Evolutionary conservation across 331 rosid genomes (phyloP).

Genomic region (Stylosanthes scabra): DNA sequence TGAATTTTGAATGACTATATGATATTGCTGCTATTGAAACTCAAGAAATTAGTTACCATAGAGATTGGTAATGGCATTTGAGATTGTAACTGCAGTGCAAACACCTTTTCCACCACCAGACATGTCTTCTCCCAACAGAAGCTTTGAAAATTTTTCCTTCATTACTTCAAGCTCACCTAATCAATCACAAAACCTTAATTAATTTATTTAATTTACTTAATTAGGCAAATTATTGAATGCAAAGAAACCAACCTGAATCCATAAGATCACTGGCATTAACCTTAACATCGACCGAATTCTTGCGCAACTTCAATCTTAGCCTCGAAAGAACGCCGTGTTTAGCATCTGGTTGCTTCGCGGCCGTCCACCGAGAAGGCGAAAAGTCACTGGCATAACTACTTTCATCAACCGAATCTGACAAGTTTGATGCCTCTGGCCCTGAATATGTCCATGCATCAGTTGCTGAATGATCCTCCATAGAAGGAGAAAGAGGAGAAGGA

Average conservation of each 20-base stretch:
- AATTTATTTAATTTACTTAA: background rate
- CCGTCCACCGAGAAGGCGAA: constrained; percentile 67
- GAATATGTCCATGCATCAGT: constrained; percentile 62
- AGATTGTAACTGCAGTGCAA: constrained; percentile 88
- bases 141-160: constrained; percentile 95
- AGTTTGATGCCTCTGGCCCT: constrained; percentile 65
- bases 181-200: background rate
- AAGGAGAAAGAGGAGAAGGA: constrained; percentile 48
- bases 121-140: constrained; percentile 96
- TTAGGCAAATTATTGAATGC: background rate
- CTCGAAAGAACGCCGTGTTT: constrained; percentile 51
- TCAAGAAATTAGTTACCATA: constrained; percentile 60
- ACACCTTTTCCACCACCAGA: constrained; percentile 99
- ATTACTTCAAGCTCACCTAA: constrained; percentile 73
- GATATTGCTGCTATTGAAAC: background rate
- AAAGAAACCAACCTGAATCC: constrained; percentile 66
- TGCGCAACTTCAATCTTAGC: constrained; percentile 56
- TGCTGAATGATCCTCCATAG: constrained; percentile 29
- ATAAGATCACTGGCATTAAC: constrained; percentile 51
- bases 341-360: constrained; percentile 39
- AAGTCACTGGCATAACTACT: constrained; percentile 67
- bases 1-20: background rate
- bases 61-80: constrained; percentile 92
- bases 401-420: constrained; percentile 72
- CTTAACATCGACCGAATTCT: constrained; percentile 44